A percentile compares a stretch with the other conserved stretches of the same genome.
phyloP scores from a whole-genome alignment of 306 rosid genomes.

The Fragaria ananassa region DNA sequence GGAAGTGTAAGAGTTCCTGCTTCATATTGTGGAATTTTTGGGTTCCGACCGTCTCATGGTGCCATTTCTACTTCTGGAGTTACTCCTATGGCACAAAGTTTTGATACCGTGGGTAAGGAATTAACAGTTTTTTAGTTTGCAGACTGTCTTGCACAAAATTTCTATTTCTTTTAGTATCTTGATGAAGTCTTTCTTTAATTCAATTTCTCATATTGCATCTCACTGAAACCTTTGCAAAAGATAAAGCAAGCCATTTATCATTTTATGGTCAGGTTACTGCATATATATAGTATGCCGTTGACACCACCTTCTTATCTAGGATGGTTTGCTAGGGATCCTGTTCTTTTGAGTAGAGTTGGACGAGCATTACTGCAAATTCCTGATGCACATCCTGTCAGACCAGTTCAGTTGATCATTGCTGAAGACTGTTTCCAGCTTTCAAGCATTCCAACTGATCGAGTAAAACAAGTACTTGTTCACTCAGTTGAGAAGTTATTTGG shows the following conservation, averaged over 20 bases:
- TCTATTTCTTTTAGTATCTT: neutral
- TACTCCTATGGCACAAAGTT: slow-evolving; percentile 84
- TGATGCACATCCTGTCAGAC: slow-evolving; percentile 39
- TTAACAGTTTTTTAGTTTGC: neutral
- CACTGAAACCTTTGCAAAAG: neutral
- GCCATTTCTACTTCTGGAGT: slow-evolving; percentile 62
- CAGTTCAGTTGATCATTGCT: slow-evolving; percentile 57
- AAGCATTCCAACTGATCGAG: slow-evolving; percentile 46
- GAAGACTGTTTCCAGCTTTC: slow-evolving; percentile 85
- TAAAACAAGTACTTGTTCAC: slow-evolving; percentile 33
- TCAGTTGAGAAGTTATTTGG: slow-evolving; percentile 66
- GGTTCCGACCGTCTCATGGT: slow-evolving; percentile 86
- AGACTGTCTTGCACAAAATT: neutral
- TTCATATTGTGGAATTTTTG: slow-evolving; percentile 84
- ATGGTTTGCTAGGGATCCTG: slow-evolving; percentile 89
- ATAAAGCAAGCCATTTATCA: neutral
- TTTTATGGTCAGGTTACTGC: neutral
- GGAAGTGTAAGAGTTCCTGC: slow-evolving; percentile 95
- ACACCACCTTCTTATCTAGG: slow-evolving; percentile 54
- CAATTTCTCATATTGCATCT: neutral
- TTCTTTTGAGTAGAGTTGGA: slow-evolving; percentile 61
- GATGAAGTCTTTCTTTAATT: neutral
- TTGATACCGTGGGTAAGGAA: slow-evolving; percentile 81
- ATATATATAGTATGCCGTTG: neutral
- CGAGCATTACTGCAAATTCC: slow-evolving; percentile 49